These are phyloP conservation scores for Halocafeteria seosinensis DNA, from an alignment of 108 stramenopile genomes.

Conservation along the genomic window DNA sequence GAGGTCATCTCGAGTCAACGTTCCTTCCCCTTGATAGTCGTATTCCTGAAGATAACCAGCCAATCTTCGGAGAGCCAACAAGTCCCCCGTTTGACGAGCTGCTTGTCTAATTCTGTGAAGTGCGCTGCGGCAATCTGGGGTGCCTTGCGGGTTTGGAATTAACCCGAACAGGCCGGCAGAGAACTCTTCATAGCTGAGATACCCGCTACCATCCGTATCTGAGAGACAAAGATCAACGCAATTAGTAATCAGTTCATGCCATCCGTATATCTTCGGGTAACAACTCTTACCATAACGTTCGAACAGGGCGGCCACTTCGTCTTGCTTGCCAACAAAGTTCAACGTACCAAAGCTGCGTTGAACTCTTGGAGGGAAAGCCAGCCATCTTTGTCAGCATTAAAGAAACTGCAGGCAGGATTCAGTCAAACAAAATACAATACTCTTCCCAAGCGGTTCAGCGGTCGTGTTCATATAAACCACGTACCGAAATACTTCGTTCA, in stretches of 20 bases:
- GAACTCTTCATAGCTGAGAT: slow-evolving; percentile 7
- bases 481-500: not conserved
- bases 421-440: no score
- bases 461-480: no score
- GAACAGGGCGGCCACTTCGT: not conserved
- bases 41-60: no score
- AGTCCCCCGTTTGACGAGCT: slow-evolving; percentile 11
- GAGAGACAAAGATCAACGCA: no score
- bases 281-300: no score
- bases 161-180: not conserved
- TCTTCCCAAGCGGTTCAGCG: no score
- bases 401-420: no score
- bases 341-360: slow-evolving; percentile 6
- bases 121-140: not conserved
- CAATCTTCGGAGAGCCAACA: no score
- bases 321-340: not conserved
- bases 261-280: no score
- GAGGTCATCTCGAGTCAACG: no score
- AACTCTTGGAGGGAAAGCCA: slow-evolving; percentile 11
- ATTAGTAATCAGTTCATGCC: no score
- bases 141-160: not conserved
- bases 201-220: slow-evolving; percentile 9
- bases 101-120: slow-evolving; percentile 8
- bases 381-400: slow-evolving; percentile 1
- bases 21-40: no score